These are phyloP conservation scores for Phytophthora nicotianae DNA, from an alignment of 352 stramenopile genomes.

Conservation along the genomic window DNA sequence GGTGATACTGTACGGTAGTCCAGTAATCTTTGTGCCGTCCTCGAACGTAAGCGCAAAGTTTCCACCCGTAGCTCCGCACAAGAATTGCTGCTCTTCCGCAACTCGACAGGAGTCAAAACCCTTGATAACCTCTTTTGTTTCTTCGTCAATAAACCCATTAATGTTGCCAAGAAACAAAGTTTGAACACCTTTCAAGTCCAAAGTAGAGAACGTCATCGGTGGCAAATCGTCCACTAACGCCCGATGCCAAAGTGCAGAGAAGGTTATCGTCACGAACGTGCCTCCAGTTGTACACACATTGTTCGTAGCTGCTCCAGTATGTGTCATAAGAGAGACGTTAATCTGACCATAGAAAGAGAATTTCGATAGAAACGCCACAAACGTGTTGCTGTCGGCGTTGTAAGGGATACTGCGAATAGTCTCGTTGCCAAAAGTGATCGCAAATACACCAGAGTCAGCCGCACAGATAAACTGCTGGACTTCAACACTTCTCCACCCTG, in stretches of 20 bases:
- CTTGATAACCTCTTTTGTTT: constrained; percentile 73
- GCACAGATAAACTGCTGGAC: constrained; percentile 84
- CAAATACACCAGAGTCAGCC: constrained; percentile 60
- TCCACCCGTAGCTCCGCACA: constrained; percentile 67
- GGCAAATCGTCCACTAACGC: constrained; percentile 66
- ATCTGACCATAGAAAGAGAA: constrained; percentile 57
- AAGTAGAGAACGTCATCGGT: constrained; percentile 54
- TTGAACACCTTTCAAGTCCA: constrained; percentile 61
- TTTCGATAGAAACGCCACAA: constrained; percentile 42
- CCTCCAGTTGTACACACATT: constrained; percentile 60
- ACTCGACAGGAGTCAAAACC: constrained; percentile 74
- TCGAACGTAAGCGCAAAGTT: constrained; percentile 77
- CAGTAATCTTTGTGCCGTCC: constrained; percentile 47
- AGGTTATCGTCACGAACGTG: constrained; percentile 66
- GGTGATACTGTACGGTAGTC: constrained; percentile 51
- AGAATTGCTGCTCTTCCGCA: constrained; percentile 62
- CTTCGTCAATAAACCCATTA: constrained; percentile 66
- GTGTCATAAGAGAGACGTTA: constrained; percentile 47
- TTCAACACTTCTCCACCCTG: constrained; percentile 65
- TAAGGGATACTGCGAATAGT: constrained; percentile 65
- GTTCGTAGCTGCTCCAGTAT: constrained; percentile 20
- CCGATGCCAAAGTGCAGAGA: constrained; percentile 59
- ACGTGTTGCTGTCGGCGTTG: constrained; percentile 64
- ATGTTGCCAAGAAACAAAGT: constrained; percentile 44
- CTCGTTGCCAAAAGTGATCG: constrained; percentile 58